These are phyloP conservation scores for cucumber (Cucumis sativus) DNA, from an alignment of 306 rosid genomes.

Conservation along the genomic window DNA sequence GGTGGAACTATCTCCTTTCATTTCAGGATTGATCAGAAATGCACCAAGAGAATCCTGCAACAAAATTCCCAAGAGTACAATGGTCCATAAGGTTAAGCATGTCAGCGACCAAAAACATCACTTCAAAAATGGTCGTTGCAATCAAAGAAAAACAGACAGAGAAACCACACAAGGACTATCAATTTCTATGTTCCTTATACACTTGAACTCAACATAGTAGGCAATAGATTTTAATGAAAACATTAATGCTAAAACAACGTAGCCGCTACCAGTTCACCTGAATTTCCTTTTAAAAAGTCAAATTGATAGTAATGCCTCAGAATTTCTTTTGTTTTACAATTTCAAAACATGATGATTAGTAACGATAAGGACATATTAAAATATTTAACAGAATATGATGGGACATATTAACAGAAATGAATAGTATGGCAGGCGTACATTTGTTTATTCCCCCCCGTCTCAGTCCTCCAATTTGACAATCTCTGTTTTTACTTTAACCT, in stretches of 20 bases:
- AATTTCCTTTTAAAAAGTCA: not conserved
- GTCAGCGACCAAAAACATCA: not conserved
- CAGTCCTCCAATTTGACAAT: not conserved
- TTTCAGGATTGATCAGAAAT: conserved; percentile 11
- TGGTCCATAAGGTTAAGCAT: not conserved
- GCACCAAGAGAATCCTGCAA: conserved; percentile 33
- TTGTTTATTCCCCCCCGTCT: not conserved
- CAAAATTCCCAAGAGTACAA: conserved; percentile 7
- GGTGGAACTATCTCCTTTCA: conserved; percentile 23
- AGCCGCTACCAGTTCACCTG: not conserved
- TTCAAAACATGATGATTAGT: not conserved
- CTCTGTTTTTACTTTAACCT: conserved; percentile 1
- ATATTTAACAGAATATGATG: not conserved
- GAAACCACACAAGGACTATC: not conserved
- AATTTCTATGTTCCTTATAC: not conserved
- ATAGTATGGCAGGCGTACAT: not conserved
- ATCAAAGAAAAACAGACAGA: not conserved
- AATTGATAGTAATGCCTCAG: not conserved
- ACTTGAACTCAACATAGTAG: not conserved
- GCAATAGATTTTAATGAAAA: not conserved
- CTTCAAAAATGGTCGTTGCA: not conserved
- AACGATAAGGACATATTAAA: not conserved
- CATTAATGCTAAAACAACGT: not conserved
- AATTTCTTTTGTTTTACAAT: not conserved
- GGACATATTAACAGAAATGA: not conserved